These are phyloP conservation scores for Marvania coccoides DNA, from an alignment of 139 green algal species.

Conservation along the genomic window DNA sequence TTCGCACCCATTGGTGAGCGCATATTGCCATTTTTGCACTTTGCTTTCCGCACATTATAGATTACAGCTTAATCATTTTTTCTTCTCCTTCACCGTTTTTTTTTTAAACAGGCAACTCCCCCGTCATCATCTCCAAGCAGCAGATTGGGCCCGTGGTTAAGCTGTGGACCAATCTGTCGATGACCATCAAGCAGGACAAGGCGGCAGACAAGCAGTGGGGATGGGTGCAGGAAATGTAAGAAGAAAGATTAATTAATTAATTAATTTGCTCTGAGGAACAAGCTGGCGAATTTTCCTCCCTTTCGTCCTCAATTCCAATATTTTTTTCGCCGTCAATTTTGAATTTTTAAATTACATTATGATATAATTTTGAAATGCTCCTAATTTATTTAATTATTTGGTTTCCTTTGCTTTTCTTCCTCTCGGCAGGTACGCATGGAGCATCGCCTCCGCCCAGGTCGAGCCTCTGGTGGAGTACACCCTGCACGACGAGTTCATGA, in stretches of 20 bases:
- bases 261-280: no score
- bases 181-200: conserved; percentile 50
- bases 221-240: conserved; percentile 72
- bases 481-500: conserved; percentile 38
- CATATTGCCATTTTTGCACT: no score
- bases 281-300: no score
- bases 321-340: no score
- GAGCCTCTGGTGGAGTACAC: conserved; percentile 26
- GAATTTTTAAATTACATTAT: no score
- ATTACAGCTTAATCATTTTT: neutral
- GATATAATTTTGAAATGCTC: no score
- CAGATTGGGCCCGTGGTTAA: conserved; percentile 43
- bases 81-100: neutral
- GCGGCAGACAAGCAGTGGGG: conserved; percentile 55
- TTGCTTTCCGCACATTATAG: no score
- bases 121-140: conserved; percentile 48
- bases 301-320: no score
- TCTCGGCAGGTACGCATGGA: conserved; percentile 31
- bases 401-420: neutral
- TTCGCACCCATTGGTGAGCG: conserved; percentile 42
- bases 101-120: conserved; percentile 41
- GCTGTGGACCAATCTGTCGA: conserved; percentile 37
- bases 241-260: no score
- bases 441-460: conserved; percentile 22
- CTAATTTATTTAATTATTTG: no score